Evolutionary conservation across 2,329 filamentous ascomycete species (phyloP), one percentile per base, ranked within the genome.

Genomic region (Seiridium unicorne): DNA sequence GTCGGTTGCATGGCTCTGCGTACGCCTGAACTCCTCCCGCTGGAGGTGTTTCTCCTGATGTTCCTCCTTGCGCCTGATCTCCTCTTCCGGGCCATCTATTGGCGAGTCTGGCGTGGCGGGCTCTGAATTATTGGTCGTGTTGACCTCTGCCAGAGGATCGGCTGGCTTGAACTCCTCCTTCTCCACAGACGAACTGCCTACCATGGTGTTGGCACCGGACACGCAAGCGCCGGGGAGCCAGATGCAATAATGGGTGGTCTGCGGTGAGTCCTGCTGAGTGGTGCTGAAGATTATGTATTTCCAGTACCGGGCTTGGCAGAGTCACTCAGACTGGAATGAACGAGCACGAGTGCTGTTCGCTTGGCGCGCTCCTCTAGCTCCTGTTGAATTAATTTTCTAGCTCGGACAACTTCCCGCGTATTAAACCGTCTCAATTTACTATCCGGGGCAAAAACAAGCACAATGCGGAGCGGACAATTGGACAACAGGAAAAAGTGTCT

Each of bases 1-100:
- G 26, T 80, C 80, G 48, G 85, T 87, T 36, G 81, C 83, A 69
- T 80, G 74, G 64, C 82, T 88, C 64, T 78, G 79, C 35, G 79
- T 79, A 49, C 73, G 76, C 58, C 73, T 71, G 57, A 84, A 60
- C 51, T 74, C 69, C 10, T 72, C 67, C 48, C 70, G 69, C 60
- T 67, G 66, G 34, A 64, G 68, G 9, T 61, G 68, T 44, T 70
- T 70, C 59, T 65, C 66, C 32, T 68, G 61, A 4, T 66, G 59
- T 51, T 72, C 70, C 55, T 68, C 66, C 35, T 61, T 57, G 42
- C 51, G 65, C 49, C 66, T 64, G 56, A 70, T 68, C 60, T 72
- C 67, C 35, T 72, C 69, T 42, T 72, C 68, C 9, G 66, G 62
- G 53, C 69, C 69, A 13, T 64, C 66, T 38, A 66, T 57, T 40